Evolutionary conservation across 2,329 filamentous ascomycete species (phyloP).

Genomic region (Fusarium globosum): DNA sequence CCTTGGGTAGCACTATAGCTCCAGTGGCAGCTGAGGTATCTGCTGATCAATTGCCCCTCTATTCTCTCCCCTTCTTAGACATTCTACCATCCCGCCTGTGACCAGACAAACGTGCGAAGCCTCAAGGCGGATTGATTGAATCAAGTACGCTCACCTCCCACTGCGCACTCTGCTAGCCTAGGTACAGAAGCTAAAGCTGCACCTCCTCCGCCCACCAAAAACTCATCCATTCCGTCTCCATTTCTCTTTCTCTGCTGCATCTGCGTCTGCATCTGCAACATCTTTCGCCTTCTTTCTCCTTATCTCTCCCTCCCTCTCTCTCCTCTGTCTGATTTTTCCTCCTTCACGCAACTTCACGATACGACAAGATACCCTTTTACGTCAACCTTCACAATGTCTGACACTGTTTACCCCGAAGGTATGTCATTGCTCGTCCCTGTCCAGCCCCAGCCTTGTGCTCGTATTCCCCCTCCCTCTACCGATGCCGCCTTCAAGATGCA

Average conservation of each 20-base stretch:
- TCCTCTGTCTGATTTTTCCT: conserved; percentile 14
- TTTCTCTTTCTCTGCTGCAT: conserved; percentile 21
- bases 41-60: conserved; percentile 42
- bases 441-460: conserved; percentile 19
- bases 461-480: conserved; percentile 7
- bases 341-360: conserved; percentile 29
- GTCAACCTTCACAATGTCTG: conserved; percentile 39
- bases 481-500: not conserved
- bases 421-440: conserved; percentile 36
- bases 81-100: conserved; percentile 48
- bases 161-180: conserved; percentile 1
- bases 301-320: conserved; percentile 12
- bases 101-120: conserved; percentile 35
- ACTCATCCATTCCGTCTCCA: conserved; percentile 40
- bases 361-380: conserved; percentile 44
- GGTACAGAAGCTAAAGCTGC: conserved; percentile 39
- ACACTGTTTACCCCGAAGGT: conserved; percentile 53
- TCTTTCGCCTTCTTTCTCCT: conserved; percentile 23
- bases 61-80: conserved; percentile 56
- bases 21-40: conserved; percentile 16
- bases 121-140: conserved; percentile 24
- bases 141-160: not conserved
- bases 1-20: not conserved
- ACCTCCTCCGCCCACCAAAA: conserved; percentile 44
- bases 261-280: conserved; percentile 37